These are phyloP conservation scores for Orobanche coerulescens DNA, from an alignment of 257 asterid genomes.

Conservation along the genomic window DNA sequence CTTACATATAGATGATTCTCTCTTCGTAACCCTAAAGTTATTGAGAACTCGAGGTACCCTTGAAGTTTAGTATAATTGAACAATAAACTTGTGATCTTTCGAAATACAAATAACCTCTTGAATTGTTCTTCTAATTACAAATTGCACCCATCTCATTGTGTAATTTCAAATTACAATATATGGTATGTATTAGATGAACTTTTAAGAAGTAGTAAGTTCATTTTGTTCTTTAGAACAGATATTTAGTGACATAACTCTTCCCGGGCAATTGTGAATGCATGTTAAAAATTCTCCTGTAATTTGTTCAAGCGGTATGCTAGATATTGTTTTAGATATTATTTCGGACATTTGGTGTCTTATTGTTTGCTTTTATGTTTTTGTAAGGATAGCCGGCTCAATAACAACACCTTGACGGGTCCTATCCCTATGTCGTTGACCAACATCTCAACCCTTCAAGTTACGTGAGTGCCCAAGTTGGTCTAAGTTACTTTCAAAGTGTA, in stretches of 20 bases:
- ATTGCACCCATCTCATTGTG: too few relatives aligned
- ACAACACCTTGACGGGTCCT: constrained; percentile 74
- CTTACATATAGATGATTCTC: too few relatives aligned
- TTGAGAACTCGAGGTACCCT: neutral
- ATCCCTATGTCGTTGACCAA: constrained; percentile 77
- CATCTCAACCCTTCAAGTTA: constrained; percentile 74
- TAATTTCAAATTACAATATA: too few relatives aligned
- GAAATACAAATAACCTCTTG: neutral
- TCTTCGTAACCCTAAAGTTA: neutral
- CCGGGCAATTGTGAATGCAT: neutral
- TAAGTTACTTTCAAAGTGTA: neutral
- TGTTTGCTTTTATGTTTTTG: constrained; percentile 32
- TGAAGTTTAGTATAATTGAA: neutral
- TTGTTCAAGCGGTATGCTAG: neutral
- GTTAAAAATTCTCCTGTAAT: neutral
- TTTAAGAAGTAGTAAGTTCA: neutral
- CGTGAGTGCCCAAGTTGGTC: constrained; percentile 50
- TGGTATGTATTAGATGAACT: neutral
- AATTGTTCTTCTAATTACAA: neutral
- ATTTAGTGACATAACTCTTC: neutral
- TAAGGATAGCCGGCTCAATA: constrained; percentile 90
- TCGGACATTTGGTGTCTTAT: constrained; percentile 23
- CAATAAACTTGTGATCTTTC: neutral
- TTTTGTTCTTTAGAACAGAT: neutral
- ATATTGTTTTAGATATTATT: neutral